phyloP scores from a whole-genome alignment of 2,329 filamentous ascomycete species.

The Mycosphaerelloides madeirae region DNA sequence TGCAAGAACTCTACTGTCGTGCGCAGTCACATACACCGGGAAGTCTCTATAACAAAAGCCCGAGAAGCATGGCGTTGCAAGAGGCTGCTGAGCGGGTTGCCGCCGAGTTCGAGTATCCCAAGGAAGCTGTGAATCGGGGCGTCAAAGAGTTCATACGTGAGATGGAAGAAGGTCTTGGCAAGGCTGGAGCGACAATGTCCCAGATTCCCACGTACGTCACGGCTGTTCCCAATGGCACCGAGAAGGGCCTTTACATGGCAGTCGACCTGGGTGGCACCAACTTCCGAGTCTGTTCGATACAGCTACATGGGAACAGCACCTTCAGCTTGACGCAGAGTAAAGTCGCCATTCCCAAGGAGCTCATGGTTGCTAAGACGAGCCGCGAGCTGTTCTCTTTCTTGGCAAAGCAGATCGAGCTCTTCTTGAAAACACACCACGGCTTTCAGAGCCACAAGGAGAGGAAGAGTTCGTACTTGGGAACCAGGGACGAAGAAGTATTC shows the following conservation, averaged over 20 bases:
- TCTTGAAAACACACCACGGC: constrained; percentile 79
- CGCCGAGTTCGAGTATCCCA: constrained; percentile 77
- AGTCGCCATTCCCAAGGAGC: constrained; percentile 78
- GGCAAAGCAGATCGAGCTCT: constrained; percentile 84
- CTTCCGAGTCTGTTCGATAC: constrained; percentile 93
- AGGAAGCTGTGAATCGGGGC: constrained; percentile 71
- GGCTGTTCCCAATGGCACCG: constrained; percentile 89
- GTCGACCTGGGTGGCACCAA: constrained; percentile 98
- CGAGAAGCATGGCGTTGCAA: constrained; percentile 49
- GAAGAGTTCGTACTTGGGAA: constrained; percentile 40
- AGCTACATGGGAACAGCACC: constrained; percentile 87
- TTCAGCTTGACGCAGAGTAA: constrained; percentile 93
- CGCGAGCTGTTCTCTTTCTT: constrained; percentile 88
- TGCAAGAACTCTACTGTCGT: constrained; percentile 33
- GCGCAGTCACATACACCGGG: constrained; percentile 26
- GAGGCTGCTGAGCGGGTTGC: constrained; percentile 76
- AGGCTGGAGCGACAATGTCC: constrained; percentile 75
- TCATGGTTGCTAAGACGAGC: constrained; percentile 85
- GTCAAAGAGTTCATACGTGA: constrained; percentile 82
- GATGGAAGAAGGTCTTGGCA: constrained; percentile 80
- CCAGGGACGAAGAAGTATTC: constrained; percentile 72
- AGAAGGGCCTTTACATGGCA: constrained; percentile 95
- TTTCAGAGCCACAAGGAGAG: constrained; percentile 60
- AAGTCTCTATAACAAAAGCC: constrained; percentile 26
- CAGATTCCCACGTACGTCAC: constrained; percentile 98